Base-by-base conservation (phyloP, 2,329 filamentous ascomycete species). In the Sclerotinia minor region DNA sequence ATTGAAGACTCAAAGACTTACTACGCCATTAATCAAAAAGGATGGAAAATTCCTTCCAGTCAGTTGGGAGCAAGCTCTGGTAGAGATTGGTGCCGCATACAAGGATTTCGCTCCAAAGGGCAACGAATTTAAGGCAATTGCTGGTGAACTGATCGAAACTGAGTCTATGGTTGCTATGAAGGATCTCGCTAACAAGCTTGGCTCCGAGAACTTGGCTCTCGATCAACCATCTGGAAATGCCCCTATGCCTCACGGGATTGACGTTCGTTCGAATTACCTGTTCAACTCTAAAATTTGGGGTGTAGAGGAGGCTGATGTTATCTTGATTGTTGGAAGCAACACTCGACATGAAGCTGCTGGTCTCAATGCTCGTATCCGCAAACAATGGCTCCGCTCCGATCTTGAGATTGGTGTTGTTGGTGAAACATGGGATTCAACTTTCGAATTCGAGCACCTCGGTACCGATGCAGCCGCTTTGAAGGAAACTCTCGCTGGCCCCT, bases 241-340 rank as follows among this genome's bases (percentile, higher is more conserved):
- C 72, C 95, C 95, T 19, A 82, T 97, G 71, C 91, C 94, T 47
- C 95, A 99, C 80, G 95, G 95, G 79, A 82, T 97, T 71, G 95
- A 99, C 76, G 86, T 98, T 69, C 92, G 94, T 72, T 92, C 93
- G 69, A 99, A 95, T 83, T 99, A 96, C 81, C 84, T 92, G 55
- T 97, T 99, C 85, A 99, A 99, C 86, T 97, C 94, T 49, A 92
- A 86, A 79, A 96, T 99, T 77, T 90, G 87, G 79, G 95, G 93
- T 76, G 91, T 98, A 49, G 95, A 99, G 81, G 92, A 97, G 77
- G 92, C 94, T 24, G 95, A 98, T 80, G 88, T 86, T 74, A 92
- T 99, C 69, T 89, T 99, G 65, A 88, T 99, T 69, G 87, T 99
- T 71, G 95, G 94, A 73, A 97, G 92, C 78, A 99, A 99, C 83